Evolutionary conservation across 176 grass and related monocot species (phyloP).

Genomic region (Rhynchospora breviuscula): DNA sequence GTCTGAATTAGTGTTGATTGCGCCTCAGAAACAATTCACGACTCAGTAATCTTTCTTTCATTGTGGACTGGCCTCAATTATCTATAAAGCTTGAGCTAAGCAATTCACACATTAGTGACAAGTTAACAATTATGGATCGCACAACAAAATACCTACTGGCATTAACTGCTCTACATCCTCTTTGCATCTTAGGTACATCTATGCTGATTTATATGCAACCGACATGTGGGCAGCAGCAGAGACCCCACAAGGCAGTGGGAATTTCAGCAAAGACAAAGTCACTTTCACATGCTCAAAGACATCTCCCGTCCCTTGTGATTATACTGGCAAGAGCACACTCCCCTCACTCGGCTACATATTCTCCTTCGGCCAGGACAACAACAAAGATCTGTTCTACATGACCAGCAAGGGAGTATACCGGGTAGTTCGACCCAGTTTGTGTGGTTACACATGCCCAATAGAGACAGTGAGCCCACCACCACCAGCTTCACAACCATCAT

Average conservation of each 20-base stretch:
- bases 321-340: background rate
- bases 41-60: no score
- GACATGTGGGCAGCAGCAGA: conserved; percentile 46
- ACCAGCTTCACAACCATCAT: conserved; percentile 3
- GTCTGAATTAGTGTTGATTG: no score
- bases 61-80: no score
- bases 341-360: conserved; percentile 54
- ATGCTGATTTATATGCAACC: conserved; percentile 63
- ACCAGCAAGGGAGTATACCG: conserved; percentile 79
- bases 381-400: conserved; percentile 47
- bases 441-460: conserved; percentile 19
- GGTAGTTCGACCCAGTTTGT: conserved; percentile 35
- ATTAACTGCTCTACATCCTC: background rate
- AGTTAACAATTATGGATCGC: no score
- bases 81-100: no score
- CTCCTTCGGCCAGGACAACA: conserved; percentile 75
- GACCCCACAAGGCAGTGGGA: conserved; percentile 46
- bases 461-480: conserved; percentile 34
- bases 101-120: no score
- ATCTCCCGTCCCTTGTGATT: conserved; percentile 52
- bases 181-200: conserved; percentile 59
- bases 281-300: conserved; percentile 46
- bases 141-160: no score
- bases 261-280: conserved; percentile 32
- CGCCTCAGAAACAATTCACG: no score